These are phyloP conservation scores for Eremothecium sinecaudum DNA, from an alignment of 1,139 yeast genomes.

Conservation along the genomic window DNA sequence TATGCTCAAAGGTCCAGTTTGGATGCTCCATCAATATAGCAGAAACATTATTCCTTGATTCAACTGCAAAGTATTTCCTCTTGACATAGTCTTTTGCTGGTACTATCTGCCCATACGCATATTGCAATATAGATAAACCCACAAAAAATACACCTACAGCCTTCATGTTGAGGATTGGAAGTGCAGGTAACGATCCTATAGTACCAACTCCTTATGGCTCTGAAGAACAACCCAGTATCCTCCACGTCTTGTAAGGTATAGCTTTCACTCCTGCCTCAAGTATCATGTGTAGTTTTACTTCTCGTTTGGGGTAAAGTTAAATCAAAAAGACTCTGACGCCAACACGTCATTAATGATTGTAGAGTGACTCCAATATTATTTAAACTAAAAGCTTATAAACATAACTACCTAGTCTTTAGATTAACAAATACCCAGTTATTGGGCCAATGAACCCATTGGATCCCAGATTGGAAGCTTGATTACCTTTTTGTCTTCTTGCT, in stretches of 20 bases:
- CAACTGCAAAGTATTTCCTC: slow-evolving; percentile 49
- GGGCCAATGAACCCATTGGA: slow-evolving; percentile 80
- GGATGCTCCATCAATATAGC: slow-evolving; percentile 34
- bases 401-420: background rate
- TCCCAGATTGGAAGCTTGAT: slow-evolving; percentile 66
- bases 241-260: no score
- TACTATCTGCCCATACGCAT: slow-evolving; percentile 16
- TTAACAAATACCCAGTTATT: background rate
- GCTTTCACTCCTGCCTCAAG: no score
- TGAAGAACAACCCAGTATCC: no score
- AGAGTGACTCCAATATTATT: no score
- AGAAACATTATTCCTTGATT: slow-evolving; percentile 33
- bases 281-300: background rate
- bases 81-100: slow-evolving; percentile 31
- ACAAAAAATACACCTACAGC: background rate
- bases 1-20: slow-evolving; percentile 47
- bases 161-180: background rate
- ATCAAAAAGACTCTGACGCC: no score
- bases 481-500: slow-evolving; percentile 33
- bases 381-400: no score
- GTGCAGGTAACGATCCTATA: background rate
- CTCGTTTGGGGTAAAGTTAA: no score
- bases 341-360: no score
- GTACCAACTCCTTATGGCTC: no score
- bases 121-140: slow-evolving; percentile 1